Conservation (phyloP, 2,329 filamentous ascomycete species). For the Fusarium pininemorale region DNA sequence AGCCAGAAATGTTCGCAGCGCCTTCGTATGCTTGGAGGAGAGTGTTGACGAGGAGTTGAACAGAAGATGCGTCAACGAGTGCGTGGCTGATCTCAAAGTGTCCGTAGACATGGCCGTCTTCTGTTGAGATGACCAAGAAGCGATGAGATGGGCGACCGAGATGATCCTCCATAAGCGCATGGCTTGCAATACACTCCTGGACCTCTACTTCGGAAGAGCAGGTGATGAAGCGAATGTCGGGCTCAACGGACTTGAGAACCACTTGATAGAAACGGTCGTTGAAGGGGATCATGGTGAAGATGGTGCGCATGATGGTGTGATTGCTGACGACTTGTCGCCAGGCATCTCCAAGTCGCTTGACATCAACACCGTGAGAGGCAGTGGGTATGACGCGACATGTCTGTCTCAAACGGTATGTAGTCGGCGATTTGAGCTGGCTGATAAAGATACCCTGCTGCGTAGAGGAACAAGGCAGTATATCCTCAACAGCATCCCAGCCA, state of each 20-base stretch:
- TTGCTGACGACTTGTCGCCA: background rate
- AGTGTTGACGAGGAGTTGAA: background rate
- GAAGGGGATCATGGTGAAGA: background rate
- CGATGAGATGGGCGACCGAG: background rate
- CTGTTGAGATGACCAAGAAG: background rate
- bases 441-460: background rate
- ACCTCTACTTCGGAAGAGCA: background rate
- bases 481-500: background rate
- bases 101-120: background rate
- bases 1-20: rapidly evolving
- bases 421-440: background rate
- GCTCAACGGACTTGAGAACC: background rate
- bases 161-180: background rate
- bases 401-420: background rate
- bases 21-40: background rate
- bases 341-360: background rate
- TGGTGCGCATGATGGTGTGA: background rate
- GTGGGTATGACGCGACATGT: background rate
- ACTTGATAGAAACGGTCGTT: background rate
- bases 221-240: background rate
- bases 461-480: background rate
- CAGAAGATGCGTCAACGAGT: background rate
- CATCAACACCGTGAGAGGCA: background rate
- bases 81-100: background rate
- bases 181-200: background rate